A percentile compares a stretch with the other conserved stretches of the same genome.
Evolutionary conservation across 1,284 basidiomycete genomes (phyloP).

Genomic region (Marasmius fiardii): DNA sequence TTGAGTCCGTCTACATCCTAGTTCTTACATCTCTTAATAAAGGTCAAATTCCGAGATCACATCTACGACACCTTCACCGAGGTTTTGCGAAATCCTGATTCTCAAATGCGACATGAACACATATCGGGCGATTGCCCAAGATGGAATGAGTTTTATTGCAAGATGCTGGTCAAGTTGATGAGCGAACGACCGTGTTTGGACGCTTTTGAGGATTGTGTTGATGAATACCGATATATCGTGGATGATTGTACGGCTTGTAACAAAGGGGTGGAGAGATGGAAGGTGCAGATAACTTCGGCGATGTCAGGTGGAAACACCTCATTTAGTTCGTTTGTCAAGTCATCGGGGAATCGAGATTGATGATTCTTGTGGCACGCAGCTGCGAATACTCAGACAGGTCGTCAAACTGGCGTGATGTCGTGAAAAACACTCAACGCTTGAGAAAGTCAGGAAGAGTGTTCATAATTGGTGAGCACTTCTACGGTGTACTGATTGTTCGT

Average conservation of each 20-base stretch:
- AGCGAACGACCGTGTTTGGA: background rate
- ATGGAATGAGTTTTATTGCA: conserved; percentile 1
- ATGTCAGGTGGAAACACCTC: background rate
- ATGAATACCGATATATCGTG: background rate
- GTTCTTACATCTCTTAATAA: background rate
- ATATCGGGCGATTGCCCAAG: background rate
- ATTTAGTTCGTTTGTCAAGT: conserved; percentile 1
- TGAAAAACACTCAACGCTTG: too few species aligned
- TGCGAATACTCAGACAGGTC: too few species aligned
- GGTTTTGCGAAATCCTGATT: background rate
- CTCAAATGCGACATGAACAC: background rate
- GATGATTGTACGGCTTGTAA: background rate
- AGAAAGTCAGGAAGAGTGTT: too few species aligned
- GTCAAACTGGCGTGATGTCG: too few species aligned
- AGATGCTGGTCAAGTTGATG: background rate
- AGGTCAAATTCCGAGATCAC: conserved; percentile 4
- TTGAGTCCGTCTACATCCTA: background rate
- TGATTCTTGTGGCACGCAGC: too few species aligned
- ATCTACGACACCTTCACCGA: background rate
- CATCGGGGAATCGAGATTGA: background rate
- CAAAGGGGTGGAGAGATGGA: background rate
- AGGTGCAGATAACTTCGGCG: background rate
- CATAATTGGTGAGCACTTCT: too few species aligned
- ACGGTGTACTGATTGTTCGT: too few species aligned
- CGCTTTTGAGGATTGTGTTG: background rate